Evolutionary conservation across 805 yeast species (phyloP).

Genomic region (Candida xiaguanensis): DNA sequence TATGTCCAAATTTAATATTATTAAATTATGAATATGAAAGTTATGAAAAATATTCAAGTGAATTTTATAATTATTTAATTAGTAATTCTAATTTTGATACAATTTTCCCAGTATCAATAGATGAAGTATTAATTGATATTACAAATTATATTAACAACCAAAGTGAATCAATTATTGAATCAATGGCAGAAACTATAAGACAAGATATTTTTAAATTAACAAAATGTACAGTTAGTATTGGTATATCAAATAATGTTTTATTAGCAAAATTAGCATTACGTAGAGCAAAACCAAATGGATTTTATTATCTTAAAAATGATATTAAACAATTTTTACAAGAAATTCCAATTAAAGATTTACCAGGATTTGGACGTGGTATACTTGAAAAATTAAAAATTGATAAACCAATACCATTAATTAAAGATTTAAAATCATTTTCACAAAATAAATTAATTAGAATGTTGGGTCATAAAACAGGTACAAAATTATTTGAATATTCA

Average conservation of each 20-base stretch:
- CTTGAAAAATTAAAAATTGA: slow-evolving; percentile 41
- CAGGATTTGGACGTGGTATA: slow-evolving; percentile 61
- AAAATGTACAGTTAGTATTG: slow-evolving; percentile 72
- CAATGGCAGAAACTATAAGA: slow-evolving; percentile 35
- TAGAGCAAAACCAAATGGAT: slow-evolving; percentile 80
- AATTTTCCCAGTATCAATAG: slow-evolving; percentile 82
- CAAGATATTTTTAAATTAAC: slow-evolving; percentile 41
- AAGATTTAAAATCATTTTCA: slow-evolving; percentile 34
- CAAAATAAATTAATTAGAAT: slow-evolving; percentile 35
- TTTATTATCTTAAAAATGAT: slow-evolving; percentile 30
- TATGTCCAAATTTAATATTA: slow-evolving; percentile 64
- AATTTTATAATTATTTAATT: slow-evolving; percentile 59
- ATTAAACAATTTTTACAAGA: slow-evolving; percentile 31
- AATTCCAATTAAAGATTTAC: slow-evolving; percentile 41
- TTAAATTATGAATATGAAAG: slow-evolving; percentile 71
- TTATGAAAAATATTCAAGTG: slow-evolving; percentile 63
- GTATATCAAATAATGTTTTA: slow-evolving; percentile 69
- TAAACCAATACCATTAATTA: slow-evolving; percentile 18
- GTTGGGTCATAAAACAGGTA: slow-evolving; percentile 72
- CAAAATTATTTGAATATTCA: slow-evolving; percentile 54
- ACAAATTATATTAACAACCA: slow-evolving; percentile 21
- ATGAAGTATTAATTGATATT: slow-evolving; percentile 82
- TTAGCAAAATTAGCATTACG: slow-evolving; percentile 72
- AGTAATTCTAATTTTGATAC: slow-evolving; percentile 40
- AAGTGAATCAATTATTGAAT: slow-evolving; percentile 9